Conservation (phyloP, 1,284 basidiomycete species). For the Ceratobasidium theobromae region DNA sequence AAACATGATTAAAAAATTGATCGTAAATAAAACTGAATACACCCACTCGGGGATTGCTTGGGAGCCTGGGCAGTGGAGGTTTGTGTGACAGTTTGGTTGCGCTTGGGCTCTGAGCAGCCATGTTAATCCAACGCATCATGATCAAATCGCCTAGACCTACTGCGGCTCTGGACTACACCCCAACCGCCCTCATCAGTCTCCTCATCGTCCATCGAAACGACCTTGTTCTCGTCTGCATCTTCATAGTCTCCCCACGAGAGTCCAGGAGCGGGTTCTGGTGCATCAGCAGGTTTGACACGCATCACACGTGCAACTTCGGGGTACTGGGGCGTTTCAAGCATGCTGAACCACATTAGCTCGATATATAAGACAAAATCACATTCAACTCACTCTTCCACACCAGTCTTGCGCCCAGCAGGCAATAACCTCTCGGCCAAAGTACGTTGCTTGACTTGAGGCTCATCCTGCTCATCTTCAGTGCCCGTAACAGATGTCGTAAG, state of each 20-base stretch:
- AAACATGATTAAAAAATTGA: slow-evolving; percentile 39
- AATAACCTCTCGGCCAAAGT: slow-evolving; percentile 16
- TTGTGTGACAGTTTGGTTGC: slow-evolving; percentile 22
- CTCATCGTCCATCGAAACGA: slow-evolving; percentile 55
- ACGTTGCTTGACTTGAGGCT: slow-evolving; percentile 4
- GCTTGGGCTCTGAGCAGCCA: background rate
- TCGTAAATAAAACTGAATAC: too few relatives aligned
- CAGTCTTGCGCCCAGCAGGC: slow-evolving; percentile 26
- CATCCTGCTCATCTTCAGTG: slow-evolving; percentile 44
- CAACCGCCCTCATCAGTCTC: slow-evolving; percentile 61
- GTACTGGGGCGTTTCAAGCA: slow-evolving; percentile 60
- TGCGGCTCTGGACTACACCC: slow-evolving; percentile 67
- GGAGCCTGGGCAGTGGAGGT: slow-evolving; percentile 27
- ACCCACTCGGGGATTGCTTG: too few relatives aligned
- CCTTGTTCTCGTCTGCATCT: slow-evolving; percentile 49
- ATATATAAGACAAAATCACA: slow-evolving; percentile 40
- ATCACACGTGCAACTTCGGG: slow-evolving; percentile 61
- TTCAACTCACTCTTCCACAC: slow-evolving; percentile 44
- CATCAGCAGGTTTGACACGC: slow-evolving; percentile 57
- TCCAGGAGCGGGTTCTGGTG: slow-evolving; percentile 60
- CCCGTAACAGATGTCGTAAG: slow-evolving; percentile 57
- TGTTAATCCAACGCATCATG: slow-evolving; percentile 5
- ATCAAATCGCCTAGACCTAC: slow-evolving; percentile 50
- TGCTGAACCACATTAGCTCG: slow-evolving; percentile 45
- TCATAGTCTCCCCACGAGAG: slow-evolving; percentile 77